Evolutionary conservation across 1,284 basidiomycete genomes (phyloP).

Genomic region (Tylopilus sp.): DNA sequence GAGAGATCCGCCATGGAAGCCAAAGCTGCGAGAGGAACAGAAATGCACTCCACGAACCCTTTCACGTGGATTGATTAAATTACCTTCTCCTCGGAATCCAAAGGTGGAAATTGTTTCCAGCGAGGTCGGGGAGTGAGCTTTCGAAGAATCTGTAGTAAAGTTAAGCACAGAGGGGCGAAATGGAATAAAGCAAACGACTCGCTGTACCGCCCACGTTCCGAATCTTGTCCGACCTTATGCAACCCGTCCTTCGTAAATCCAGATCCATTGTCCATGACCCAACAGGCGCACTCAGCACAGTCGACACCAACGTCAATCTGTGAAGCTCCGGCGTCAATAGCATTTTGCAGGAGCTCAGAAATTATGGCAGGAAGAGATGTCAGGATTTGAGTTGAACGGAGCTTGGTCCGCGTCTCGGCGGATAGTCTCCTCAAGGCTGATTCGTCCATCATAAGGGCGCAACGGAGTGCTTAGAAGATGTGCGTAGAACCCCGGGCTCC

Average conservation of each 20-base stretch:
- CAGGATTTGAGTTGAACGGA: conserved; percentile 79
- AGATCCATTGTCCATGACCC: conserved; percentile 77
- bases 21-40: conserved; percentile 48
- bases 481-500: neutral
- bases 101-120: conserved; percentile 59
- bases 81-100: conserved; percentile 89
- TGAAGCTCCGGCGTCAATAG: conserved; percentile 63
- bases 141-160: conserved; percentile 56
- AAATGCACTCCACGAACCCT: conserved; percentile 8
- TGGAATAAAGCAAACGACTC: conserved; percentile 27
- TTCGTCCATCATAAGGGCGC: conserved; percentile 20
- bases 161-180: neutral
- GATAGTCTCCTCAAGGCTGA: conserved; percentile 39
- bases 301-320: conserved; percentile 63
- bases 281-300: conserved; percentile 67
- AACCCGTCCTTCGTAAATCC: conserved; percentile 67
- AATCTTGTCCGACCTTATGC: conserved; percentile 46
- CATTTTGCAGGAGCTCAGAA: conserved; percentile 81
- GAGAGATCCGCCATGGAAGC: conserved; percentile 75
- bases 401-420: conserved; percentile 50
- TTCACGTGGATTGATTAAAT: conserved; percentile 5
- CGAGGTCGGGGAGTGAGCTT: conserved; percentile 51
- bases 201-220: conserved; percentile 62
- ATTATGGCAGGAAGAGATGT: conserved; percentile 75
- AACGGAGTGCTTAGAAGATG: conserved; percentile 1